Percentiles rank a stretch among this genome's conserved stretches.
Conservation (phyloP, 495 filamentous ascomycete species). For the Neurospora sp. region DNA sequence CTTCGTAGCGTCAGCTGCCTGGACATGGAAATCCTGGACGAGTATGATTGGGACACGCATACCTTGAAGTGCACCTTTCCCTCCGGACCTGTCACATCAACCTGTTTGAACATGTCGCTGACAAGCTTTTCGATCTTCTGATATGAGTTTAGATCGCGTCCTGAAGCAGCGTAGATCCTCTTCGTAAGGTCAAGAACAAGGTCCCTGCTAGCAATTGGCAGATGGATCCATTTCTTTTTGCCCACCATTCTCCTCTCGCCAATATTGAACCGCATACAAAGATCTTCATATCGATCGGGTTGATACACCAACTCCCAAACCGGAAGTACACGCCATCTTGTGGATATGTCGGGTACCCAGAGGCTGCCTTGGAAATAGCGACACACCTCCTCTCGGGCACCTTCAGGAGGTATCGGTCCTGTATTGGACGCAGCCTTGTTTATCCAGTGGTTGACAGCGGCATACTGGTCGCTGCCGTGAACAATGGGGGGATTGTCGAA, state of each 20-base stretch:
- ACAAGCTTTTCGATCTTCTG: neutral
- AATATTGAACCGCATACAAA: neutral
- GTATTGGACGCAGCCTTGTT: neutral
- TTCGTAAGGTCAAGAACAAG: neutral
- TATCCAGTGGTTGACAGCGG: neutral
- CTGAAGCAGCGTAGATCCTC: neutral
- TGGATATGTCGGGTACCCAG: slow-evolving; percentile 1
- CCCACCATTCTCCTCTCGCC: no score
- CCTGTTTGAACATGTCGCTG: neutral
- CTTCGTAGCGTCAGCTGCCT: neutral
- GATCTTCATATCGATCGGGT: neutral
- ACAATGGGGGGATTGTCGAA: slow-evolving; percentile 5
- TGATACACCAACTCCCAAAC: neutral
- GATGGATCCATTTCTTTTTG: slow-evolving; percentile 4
- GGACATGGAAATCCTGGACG: neutral
- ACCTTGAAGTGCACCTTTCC: slow-evolving; percentile 3
- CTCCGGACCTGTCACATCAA: slow-evolving; percentile 1
- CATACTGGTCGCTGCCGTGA: neutral
- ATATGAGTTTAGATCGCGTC: neutral
- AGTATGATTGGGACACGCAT: neutral
- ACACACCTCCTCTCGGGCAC: neutral
- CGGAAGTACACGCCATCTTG: neutral
- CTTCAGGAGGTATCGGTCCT: neutral
- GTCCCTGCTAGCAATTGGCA: neutral
- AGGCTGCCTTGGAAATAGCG: slow-evolving; percentile 1